Evolutionary conservation across 2,329 filamentous ascomycete species (phyloP).

Genomic region (Penicillium occitanis): DNA sequence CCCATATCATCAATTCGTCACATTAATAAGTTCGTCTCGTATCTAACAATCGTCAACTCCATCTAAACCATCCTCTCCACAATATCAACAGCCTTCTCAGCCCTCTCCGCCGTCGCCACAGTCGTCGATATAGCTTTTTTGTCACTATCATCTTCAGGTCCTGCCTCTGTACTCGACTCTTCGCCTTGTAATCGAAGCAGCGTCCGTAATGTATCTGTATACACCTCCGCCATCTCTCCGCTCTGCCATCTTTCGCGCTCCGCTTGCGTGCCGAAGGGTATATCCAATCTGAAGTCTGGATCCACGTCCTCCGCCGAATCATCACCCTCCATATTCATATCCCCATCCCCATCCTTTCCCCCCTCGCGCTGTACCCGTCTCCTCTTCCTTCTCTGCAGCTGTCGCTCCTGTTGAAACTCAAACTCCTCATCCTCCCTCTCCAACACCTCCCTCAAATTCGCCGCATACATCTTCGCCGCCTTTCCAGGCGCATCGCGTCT

Average conservation of each 20-base stretch:
- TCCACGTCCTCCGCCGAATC: too few relatives aligned
- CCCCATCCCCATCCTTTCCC: constrained; percentile 36
- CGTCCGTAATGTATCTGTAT: constrained; percentile 42
- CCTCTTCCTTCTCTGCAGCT: constrained; percentile 22
- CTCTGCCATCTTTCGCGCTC: constrained; percentile 41
- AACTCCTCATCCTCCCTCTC: constrained; percentile 53
- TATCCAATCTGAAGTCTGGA: constrained; percentile 32
- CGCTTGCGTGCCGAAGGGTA: constrained; percentile 34
- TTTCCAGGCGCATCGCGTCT: constrained; percentile 45
- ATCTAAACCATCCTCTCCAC: constrained; percentile 45
- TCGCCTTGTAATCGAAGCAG: constrained; percentile 43
- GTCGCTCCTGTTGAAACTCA: constrained; percentile 28
- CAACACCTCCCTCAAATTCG: constrained; percentile 36
- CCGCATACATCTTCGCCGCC: constrained; percentile 42
- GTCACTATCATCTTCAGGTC: constrained; percentile 18
- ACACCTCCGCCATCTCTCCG: constrained; percentile 45
- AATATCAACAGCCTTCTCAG: constrained; percentile 47
- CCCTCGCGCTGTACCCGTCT: constrained; percentile 23
- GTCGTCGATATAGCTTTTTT: constrained; percentile 46
- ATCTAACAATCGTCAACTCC: background rate
- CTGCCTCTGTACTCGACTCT: constrained; percentile 24
- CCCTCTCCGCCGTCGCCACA: constrained; percentile 49
- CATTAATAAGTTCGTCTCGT: background rate
- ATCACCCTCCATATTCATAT: constrained; percentile 12
- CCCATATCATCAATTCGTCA: background rate